Evolutionary conservation across 139 green algal genomes (phyloP), one percentile per base, ranked within the genome.

Genomic region (Desmodesmus armatus): DNA sequence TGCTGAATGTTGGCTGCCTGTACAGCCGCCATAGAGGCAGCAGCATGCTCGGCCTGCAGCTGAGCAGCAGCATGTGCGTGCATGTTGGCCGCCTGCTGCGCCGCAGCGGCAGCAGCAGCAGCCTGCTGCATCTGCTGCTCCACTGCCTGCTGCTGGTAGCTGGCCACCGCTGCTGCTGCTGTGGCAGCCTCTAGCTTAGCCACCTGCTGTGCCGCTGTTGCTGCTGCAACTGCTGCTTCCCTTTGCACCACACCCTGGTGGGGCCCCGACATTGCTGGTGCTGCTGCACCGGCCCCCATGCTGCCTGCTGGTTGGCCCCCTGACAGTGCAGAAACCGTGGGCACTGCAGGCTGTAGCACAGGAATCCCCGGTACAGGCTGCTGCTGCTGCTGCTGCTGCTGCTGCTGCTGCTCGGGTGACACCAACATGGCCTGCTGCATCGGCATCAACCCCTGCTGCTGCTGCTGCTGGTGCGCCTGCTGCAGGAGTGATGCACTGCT

Each of bases 1-100:
- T 69, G 35, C 35, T 79, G 65, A 29, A 44, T 19, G 17, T 41
- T 63, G 5, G 60, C 78, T 15, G 78, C 78, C 17, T n/a, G 19
- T 33, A 44, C 35, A 40, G 80, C 80, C 33, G 80, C 80, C 29
- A 66, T 66, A 25, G 33, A 41, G 35, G 66, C 80, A 58, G 47
- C 80, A 51, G 80, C 80, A 29, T 55, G 35, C 47, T 85, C 80
- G 3, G 80, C 80, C 47, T 85, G 80, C 66, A 78, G 49, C 47
- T 78, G 65, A 17, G 80, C 80, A 13, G 65, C 44, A 44, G 79
- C 66, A 29, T 85, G 80, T 53, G 80, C 80, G 37, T 85, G 80
- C 66, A 85, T 17, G 25, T 58, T 85, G 2, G 80, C 80, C 35
- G 80, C 80, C 7, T 78, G 65, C 66, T 70, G 49, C 7, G 78